Base-by-base conservation (phyloP, 371 early-diverging fungal genomes). In the Rhizopus arrhizus region DNA sequence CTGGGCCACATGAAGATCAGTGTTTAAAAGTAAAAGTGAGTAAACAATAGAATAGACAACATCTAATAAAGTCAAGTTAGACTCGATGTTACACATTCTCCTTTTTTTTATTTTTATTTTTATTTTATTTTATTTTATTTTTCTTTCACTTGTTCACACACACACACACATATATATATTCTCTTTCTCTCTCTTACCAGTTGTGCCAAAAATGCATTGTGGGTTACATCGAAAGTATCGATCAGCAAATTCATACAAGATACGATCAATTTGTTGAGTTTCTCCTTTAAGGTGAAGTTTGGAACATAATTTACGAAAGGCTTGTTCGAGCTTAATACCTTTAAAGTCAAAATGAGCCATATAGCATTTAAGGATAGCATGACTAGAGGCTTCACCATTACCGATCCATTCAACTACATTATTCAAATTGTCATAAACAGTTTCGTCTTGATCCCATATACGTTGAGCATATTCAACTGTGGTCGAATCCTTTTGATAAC, bases 21-120 rank as follows among this genome's bases (percentile, higher is more conserved):
- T 96, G 68, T 95, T 95, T 10, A 96, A 83, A 50, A 96, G 69
- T 55, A 96, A 72, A 4, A 93, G 55, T 9, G 94, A 93, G 64
- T 91, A 94, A 0, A 89, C 76, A 58, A 94, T 84, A 8, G 89
- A 88, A 62, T 96, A 88, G 0, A 92, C 90, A n/a, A 89, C 89
- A 56, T 87, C 73, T 41, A 71, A 48, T 31, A 16, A 10, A 22
- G 7, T 13, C 22, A 10, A 13, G 45, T 43, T 11, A 57, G 13
- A 4, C 8, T 11, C 5, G n/a, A 4, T 43, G 43, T 43, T n/a
- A 43, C 22, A 55, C 32, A 42, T 33, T 33, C 13, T 48, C 9
- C 2, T 2, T 15, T 54, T 32, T 41, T 55, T 42, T 11, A n/a
- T 32, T 13, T 35, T 40, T 13, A 4, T 28, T 33, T 46, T 11